These are phyloP conservation scores for Maudiozyma humilis DNA, from an alignment of 1,139 yeast genomes.

Conservation along the genomic window DNA sequence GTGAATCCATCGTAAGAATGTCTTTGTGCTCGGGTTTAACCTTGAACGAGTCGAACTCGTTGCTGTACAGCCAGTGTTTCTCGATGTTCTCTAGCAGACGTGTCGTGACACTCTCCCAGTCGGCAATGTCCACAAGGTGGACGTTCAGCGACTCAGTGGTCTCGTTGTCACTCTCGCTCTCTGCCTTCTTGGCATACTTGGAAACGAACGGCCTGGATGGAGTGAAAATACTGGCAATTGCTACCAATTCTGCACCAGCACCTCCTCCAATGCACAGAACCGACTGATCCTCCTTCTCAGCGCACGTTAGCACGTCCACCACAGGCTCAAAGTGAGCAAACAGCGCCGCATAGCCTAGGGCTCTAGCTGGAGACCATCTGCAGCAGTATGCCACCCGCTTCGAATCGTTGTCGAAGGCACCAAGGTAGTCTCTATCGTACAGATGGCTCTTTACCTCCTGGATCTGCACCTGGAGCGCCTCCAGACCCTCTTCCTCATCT, in stretches of 20 bases:
- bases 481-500: conserved; percentile 24
- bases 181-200: conserved; percentile 7
- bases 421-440: conserved; percentile 58
- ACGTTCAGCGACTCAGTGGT: conserved; percentile 27
- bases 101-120: conserved; percentile 54
- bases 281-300: conserved; percentile 19
- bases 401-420: conserved; percentile 57
- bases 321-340: conserved; percentile 45
- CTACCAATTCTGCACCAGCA: conserved; percentile 77
- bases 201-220: conserved; percentile 37
- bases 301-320: conserved; percentile 31
- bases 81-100: conserved; percentile 39
- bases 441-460: conserved; percentile 65
- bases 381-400: conserved; percentile 71
- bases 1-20: conserved; percentile 33
- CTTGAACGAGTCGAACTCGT: conserved; percentile 30
- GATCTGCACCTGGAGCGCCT: conserved; percentile 37
- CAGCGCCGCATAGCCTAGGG: conserved; percentile 63
- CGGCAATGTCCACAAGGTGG: conserved; percentile 64
- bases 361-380: conserved; percentile 81
- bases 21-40: conserved; percentile 47
- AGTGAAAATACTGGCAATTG: conserved; percentile 53
- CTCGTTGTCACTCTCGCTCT: conserved; percentile 14
- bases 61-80: conserved; percentile 43
- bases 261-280: conserved; percentile 79